Percentiles rank a stretch among this genome's conserved stretches.
Conservation (phyloP, 306 rosid genomes). For the Cucumis hystrix region DNA sequence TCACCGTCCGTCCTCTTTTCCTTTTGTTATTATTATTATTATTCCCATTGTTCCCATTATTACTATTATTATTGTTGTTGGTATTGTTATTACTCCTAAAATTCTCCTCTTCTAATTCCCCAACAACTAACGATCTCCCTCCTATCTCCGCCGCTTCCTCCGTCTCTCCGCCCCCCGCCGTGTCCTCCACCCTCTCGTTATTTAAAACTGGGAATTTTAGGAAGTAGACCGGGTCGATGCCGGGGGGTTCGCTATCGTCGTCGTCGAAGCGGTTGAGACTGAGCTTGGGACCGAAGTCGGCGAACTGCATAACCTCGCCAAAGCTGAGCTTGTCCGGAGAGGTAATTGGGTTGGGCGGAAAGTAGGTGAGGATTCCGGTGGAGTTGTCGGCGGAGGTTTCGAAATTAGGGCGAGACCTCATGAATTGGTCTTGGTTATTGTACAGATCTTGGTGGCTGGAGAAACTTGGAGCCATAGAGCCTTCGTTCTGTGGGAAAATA, state of each 20-base stretch:
- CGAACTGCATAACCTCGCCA: slow-evolving; percentile 90
- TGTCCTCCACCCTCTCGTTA: slow-evolving; percentile 23
- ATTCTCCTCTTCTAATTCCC: slow-evolving; percentile 16
- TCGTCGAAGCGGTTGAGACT: slow-evolving; percentile 27
- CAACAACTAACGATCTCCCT: neutral
- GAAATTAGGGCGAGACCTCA: slow-evolving; percentile 26
- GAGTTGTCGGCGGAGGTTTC: slow-evolving; percentile 21
- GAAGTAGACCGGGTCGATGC: slow-evolving; percentile 69
- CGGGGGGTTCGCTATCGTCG: slow-evolving; percentile 10
- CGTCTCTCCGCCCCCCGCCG: neutral
- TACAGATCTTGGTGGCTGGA: slow-evolving; percentile 27
- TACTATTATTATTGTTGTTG: no score
- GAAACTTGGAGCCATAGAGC: slow-evolving; percentile 38
- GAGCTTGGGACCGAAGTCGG: slow-evolving; percentile 81
- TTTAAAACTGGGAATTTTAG: slow-evolving; percentile 79
- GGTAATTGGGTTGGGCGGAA: slow-evolving; percentile 22
- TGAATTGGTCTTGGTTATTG: slow-evolving; percentile 25
- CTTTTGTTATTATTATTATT: slow-evolving; percentile 14
- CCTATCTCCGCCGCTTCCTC: slow-evolving; percentile 18
- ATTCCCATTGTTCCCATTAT: no score
- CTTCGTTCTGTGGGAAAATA: slow-evolving; percentile 25
- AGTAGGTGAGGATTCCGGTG: slow-evolving; percentile 26
- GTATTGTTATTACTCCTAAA: slow-evolving; percentile 18
- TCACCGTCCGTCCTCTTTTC: slow-evolving; percentile 55
- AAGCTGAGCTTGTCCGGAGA: slow-evolving; percentile 61